Evolutionary conservation across 768 basidiomycete genomes (phyloP), one percentile per base, ranked within the genome.

Genomic region (Tylopilus sp.): DNA sequence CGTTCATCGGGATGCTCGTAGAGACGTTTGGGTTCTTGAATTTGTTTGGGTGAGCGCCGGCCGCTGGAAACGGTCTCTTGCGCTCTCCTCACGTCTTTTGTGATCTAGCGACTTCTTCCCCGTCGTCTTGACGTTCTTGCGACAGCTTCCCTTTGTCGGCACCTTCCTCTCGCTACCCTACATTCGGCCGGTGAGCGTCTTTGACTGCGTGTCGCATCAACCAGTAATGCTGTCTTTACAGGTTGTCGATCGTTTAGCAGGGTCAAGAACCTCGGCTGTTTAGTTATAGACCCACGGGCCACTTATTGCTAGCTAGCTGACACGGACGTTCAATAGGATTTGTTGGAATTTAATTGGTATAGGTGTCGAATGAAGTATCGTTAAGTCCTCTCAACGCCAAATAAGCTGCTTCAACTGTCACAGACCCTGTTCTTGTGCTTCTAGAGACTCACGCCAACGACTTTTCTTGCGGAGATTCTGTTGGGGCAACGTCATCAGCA

Each of bases 21-120:
- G 96, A 99, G 73, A 92, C 87, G 8, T 93, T 98, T 68, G 97
- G 97, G 19, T 99, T 99, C 76, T 73, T 98, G 63, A 98, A 97
- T 69, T 79, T 99, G 38, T 99, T 99, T 66, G 96, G 96, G 96
- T 98, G 67, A 45, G 55, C 38, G 44, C 40, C 26, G 22, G 21
- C 48, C 12, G 44, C 17, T 45, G 3, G 26, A 36, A 10, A 11
- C 1, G 1, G 11, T 19, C 37, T 4, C 10, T 30, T 7, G n/a
- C 42, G n/a, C 8, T 24, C 47, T 28, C 42, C 52, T 62, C 28
- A 56, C 43, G 28, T n/a, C 4, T 48, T n/a, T 22, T 13, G 17
- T 10, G 12, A 28, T 36, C 42, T 73, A 98, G 96, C 41, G 96
- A 98, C 73, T 99, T 99, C 78, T 98, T 98, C 83, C 97, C 97